Evolutionary conservation across 768 basidiomycete genomes (phyloP).

Genomic region (Amanita subjunquillea): DNA sequence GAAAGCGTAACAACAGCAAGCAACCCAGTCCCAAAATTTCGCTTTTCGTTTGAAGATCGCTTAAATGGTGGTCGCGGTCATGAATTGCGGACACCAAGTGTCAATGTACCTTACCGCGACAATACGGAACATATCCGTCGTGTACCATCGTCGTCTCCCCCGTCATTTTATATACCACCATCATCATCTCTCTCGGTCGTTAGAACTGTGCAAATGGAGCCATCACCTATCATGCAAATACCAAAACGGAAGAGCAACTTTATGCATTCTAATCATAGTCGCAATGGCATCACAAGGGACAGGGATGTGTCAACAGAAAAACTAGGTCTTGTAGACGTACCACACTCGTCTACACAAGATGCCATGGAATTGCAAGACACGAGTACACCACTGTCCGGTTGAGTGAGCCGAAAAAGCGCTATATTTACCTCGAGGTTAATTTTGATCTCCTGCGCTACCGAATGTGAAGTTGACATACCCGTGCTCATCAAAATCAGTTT

Average conservation of each 20-base stretch:
- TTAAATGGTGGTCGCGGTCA: not conserved
- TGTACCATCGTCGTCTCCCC: slow-evolving; percentile 21
- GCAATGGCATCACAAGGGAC: not conserved
- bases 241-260: slow-evolving; percentile 15
- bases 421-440: not conserved
- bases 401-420: not conserved
- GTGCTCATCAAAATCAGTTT: not conserved
- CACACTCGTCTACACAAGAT: not conserved
- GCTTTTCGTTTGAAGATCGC: not conserved
- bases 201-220: slow-evolving; percentile 43
- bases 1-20: not conserved
- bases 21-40: not conserved
- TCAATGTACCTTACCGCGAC: not conserved
- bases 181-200: slow-evolving; percentile 22
- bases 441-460: not conserved
- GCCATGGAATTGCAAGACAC: not conserved
- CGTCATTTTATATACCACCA: slow-evolving; percentile 25
- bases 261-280: not conserved
- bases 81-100: not conserved
- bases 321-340: not conserved
- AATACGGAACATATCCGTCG: slow-evolving; percentile 9
- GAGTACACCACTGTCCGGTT: not conserved
- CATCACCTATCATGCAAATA: slow-evolving; percentile 42
- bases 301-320: not conserved
- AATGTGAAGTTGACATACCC: not conserved